Percentiles rank a stretch among this genome's conserved stretches.
These are phyloP conservation scores for Daldinia childiae DNA, from an alignment of 495 filamentous ascomycete genomes.

Conservation along the genomic window DNA sequence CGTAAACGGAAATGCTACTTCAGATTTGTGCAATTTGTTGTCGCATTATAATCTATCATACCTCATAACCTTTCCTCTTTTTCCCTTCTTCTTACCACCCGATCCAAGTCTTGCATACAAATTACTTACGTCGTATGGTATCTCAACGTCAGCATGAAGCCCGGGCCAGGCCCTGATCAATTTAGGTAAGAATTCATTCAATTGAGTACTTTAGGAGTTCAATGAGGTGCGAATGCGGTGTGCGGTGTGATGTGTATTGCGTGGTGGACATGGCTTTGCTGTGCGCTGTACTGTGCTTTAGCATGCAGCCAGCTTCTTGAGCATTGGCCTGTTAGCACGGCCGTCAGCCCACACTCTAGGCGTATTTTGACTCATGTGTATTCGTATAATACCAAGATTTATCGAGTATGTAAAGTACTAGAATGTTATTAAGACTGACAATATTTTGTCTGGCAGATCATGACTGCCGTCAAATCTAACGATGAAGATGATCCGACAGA, in stretches of 20 bases:
- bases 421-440: conserved; percentile 37
- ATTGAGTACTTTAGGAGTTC: conserved; percentile 3
- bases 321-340: conserved; percentile 26
- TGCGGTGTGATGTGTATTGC: conserved; percentile 15
- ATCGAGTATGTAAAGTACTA: conserved; percentile 15
- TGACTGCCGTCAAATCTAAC: conserved; percentile 45
- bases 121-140: conserved; percentile 30
- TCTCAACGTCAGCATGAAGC: conserved; percentile 41
- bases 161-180: conserved; percentile 38
- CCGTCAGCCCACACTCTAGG: conserved; percentile 11
- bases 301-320: conserved; percentile 23
- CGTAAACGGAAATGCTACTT: conserved; percentile 40
- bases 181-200: conserved; percentile 32
- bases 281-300: conserved; percentile 20
- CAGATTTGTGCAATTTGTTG: conserved; percentile 23
- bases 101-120: conserved; percentile 24
- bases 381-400: not conserved
- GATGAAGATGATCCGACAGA: conserved; percentile 45
- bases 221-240: conserved; percentile 20
- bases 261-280: conserved; percentile 7
- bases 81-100: not conserved
- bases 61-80: conserved; percentile 15
- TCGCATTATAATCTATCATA: conserved; percentile 28
- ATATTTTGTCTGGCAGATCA: conserved; percentile 37
- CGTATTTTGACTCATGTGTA: not conserved